Evolutionary conservation across 176 grass and related monocot genomes (phyloP), one percentile per base, ranked within the genome.

Genomic region (Pontederia crassipes): DNA sequence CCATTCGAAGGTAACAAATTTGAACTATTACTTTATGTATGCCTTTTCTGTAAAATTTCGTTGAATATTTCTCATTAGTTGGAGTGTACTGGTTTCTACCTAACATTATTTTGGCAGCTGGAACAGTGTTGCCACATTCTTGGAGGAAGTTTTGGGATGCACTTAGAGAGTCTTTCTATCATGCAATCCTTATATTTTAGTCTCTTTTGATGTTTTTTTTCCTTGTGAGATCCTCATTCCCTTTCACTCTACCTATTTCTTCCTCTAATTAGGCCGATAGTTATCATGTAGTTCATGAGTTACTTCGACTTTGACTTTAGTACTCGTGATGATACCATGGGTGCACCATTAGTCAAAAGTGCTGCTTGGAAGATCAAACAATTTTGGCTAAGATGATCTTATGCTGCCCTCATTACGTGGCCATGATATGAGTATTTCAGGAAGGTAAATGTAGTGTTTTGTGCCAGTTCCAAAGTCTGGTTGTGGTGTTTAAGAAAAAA

Each of bases 1-100:
- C 83, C 46, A 76, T 98, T 61, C 78, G 87, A 83, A 88, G 93
- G 93, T 98, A 85, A 15, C 15, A 40, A 40, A 40, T 40, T 40
- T 40, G 32, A 7, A 40, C 32, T 40, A 40, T 47, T 24, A 16
- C 26, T 54, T 56, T 69, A 9, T 61, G 32, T 45, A 46, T 24
- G 17, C 45, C 32, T 46, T 27, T 28, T 24, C 27, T 35, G 3
- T 57, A 40, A 20, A 47, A 15, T 70, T 70, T 2, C 11, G 16
- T 58, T 45, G n/a, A 12, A 70, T n/a, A 47, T 18, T 58, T 48
- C 4, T 11, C 46, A 11, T 20, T 70, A 28, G 65, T 27, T 65
- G 60, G 7, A 61, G 51, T 27, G 45, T 78, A 20, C 16, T 77
- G n/a, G 17, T 46, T 18, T 71, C 40, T 68, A 61, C 55, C 49